A percentile compares a stretch with the other conserved stretches of the same genome.
Conservation (phyloP, 768 basidiomycete species). For the Trametes maxima region DNA sequence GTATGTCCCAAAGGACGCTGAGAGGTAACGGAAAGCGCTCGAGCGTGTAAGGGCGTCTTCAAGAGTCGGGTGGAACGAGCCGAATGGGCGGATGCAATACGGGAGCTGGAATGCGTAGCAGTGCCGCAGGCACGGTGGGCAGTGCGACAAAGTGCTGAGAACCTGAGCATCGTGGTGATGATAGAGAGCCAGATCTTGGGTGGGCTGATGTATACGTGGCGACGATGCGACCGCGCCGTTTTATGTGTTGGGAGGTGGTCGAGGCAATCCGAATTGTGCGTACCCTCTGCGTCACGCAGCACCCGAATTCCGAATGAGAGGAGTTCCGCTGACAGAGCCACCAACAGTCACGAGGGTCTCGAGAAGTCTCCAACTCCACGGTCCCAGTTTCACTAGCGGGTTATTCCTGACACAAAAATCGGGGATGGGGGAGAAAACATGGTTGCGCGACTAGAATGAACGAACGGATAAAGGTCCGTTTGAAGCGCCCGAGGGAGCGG, state of each 20-base stretch:
- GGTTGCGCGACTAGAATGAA: too few relatives aligned
- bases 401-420: background rate
- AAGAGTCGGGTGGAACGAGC: too few relatives aligned
- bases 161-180: background rate
- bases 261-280: conserved; percentile 12
- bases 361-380: background rate
- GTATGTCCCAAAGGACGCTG: background rate
- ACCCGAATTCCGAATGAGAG: conserved; percentile 18
- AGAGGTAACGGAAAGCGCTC: background rate
- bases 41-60: background rate
- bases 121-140: too few relatives aligned
- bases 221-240: background rate
- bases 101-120: too few relatives aligned
- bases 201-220: background rate
- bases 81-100: too few relatives aligned
- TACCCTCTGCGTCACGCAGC: conserved; percentile 1
- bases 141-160: too few relatives aligned
- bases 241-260: background rate
- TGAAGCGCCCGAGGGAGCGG: too few relatives aligned
- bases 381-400: background rate
- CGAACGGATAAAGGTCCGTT: too few relatives aligned
- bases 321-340: conserved; percentile 8
- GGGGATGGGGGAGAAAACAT: too few relatives aligned
- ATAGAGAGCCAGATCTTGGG: background rate
- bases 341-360: background rate